Base-by-base conservation (phyloP, 2,329 filamentous ascomycete genomes). In the Chrysoporthe puriensis region DNA sequence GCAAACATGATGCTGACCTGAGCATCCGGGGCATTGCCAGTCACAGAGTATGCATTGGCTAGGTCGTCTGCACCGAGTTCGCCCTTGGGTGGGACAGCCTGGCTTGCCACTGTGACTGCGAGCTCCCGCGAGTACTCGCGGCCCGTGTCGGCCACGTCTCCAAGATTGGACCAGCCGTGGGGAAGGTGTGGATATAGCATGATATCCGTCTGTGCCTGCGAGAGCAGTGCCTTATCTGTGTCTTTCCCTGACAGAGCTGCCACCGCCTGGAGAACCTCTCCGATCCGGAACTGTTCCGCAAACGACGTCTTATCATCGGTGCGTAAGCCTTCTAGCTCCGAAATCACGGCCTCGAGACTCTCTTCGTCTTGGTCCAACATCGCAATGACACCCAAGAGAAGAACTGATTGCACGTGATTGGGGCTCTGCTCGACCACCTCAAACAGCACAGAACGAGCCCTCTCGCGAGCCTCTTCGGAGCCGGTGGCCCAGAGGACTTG, bases 401-500 rank as follows among this genome's bases (percentile, higher is more conserved):
- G 86, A 1, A 96, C 88, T 0, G 93, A 91, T 70, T 90, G 90
- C 1, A 97, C 86, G 72, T 98, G 94, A 1, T 89, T 86, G 0
- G 92, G 88, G 62, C 91, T 81, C 62, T 83, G 85, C 73, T 94
- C 92, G 14, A 97, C 90, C 46, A 91, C 90, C 16, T 90, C 89
- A 74, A 97, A 95, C 0, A 99, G 84, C 71, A 92, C 87, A 63
- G 91, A 89, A 3, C 93, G 87, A 18, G 95, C 94, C 70, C 91
- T 88, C 62, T 90, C 88, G 59, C 90, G 88, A 66, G 94, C 91
- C 0, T 89, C 85, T 7, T 90, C 87, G 0, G 89, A 88, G 9
- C 92, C 94, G 71, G 93, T 93, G 0, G 94, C 94, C 95, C 96
- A 99, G 0, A 98, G 85, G 0, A 98, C 92, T 78, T 98, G 93